Base-by-base conservation (phyloP, 345 rosid species). In the Stellera chamaejasme region DNA sequence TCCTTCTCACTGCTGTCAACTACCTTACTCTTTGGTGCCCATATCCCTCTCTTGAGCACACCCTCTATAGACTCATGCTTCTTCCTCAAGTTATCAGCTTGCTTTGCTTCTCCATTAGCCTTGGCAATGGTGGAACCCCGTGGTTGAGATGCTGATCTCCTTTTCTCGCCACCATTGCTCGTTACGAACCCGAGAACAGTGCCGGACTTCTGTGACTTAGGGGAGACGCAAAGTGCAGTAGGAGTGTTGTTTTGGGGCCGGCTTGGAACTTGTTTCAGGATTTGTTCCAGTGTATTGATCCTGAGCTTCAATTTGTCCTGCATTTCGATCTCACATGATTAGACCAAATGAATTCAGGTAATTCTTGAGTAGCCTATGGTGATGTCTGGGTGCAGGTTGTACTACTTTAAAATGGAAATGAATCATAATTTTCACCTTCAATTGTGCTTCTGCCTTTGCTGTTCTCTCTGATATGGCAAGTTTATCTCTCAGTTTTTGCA, bases 361-460 rank as follows among this genome's bases (percentile, higher is more conserved):
- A 19, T 19, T 19, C 23, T 19, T 19, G 23, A 19, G 45, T 42
- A 43, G 41, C 27, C 48, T 45, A 25, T 54, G n/a, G n/a, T n/a
- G n/a, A n/a, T n/a, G n/a, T n/a, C n/a, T n/a, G n/a, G n/a, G n/a
- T n/a, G n/a, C n/a, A n/a, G n/a, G n/a, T n/a, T n/a, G n/a, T n/a
- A n/a, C n/a, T n/a, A n/a, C n/a, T n/a, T n/a, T n/a, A n/a, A n/a
- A n/a, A n/a, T n/a, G 28, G 27, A 49, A 27, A 12, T 52, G 27
- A 46, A 26, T 13, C 58, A 25, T 2, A 6, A 23, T 11, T 42
- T 11, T 69, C 62, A 84, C 98, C 95, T 93, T 93, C 39, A 89
- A 77, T 64, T 81, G 96, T 13, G 92, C 83, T 75, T 93, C 97
- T 41, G 96, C 91, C 69, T 81, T 89, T 12, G 96, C 88, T 16